These are phyloP conservation scores for Simplicillium sp. DNA, from an alignment of 2,329 filamentous ascomycete species.

Conservation along the genomic window DNA sequence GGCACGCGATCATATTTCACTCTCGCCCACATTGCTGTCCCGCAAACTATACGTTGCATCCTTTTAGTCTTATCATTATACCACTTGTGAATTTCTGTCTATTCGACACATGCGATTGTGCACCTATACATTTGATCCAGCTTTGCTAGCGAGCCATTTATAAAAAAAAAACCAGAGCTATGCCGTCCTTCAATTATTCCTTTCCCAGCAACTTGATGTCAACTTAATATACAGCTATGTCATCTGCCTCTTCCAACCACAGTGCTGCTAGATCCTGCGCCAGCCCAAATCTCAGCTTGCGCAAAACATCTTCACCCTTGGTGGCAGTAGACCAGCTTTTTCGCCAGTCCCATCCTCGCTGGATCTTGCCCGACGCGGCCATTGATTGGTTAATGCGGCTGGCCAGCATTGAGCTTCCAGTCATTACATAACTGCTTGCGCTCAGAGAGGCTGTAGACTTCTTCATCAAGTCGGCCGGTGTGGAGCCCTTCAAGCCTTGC, in stretches of 20 bases:
- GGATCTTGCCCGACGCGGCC: slow-evolving; percentile 39
- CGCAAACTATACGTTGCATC: too few relatives aligned
- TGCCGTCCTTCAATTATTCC: background rate
- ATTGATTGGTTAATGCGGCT: slow-evolving; percentile 53
- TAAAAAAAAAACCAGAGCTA: too few relatives aligned
- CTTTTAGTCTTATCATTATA: too few relatives aligned
- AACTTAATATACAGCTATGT: slow-evolving; percentile 30
- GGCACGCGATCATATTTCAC: too few relatives aligned
- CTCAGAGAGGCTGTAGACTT: slow-evolving; percentile 48
- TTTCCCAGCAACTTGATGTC: slow-evolving; percentile 1
- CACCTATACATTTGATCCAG: too few relatives aligned
- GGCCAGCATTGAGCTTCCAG: slow-evolving; percentile 63
- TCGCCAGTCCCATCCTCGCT: slow-evolving; percentile 70
- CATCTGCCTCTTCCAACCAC: slow-evolving; percentile 60
- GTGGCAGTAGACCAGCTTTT: slow-evolving; percentile 60
- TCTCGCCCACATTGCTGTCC: too few relatives aligned
- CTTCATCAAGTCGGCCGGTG: slow-evolving; percentile 54
- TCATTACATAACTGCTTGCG: slow-evolving; percentile 57
- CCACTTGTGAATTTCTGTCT: too few relatives aligned
- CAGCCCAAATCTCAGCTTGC: slow-evolving; percentile 61
- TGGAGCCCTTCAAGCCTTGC: slow-evolving; percentile 51
- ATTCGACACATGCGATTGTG: too few relatives aligned
- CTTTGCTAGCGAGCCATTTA: too few relatives aligned
- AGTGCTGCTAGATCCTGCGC: slow-evolving; percentile 63
- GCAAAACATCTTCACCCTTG: slow-evolving; percentile 61